Evolutionary conservation across 1,284 basidiomycete species (phyloP), one percentile per base, ranked within the genome.

Genomic region (Cutaneotrichosporon spelunceum): DNA sequence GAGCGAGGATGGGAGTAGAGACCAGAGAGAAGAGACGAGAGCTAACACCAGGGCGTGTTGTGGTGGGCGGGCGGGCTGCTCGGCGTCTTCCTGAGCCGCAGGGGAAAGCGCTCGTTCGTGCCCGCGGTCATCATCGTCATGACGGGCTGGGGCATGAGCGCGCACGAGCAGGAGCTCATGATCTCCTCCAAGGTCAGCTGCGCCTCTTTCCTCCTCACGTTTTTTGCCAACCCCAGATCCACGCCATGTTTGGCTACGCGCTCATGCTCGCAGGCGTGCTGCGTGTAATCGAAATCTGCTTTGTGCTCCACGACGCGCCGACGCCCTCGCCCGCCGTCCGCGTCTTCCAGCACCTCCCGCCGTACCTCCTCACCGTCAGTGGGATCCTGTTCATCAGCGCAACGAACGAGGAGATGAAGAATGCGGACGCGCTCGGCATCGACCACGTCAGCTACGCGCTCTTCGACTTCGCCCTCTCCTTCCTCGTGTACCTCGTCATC

Each of bases 131-230:
- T 97, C 62, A 87, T 94, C 66, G 86, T 91, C 60, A 81, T 95
- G 63, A 95, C 93, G 0, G 94, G 94, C 2, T 97, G 91, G 89
- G 93, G 89, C 30, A 95, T 97, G 91, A 89, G 90, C 4, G 87
- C 90, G 45, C 94, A 97, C 69, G 85, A 85, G 2, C 94, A 97
- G 80, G 86, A 85, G 10, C 81, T 93, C 57, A 88, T 87, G 85
- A 82, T 94, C 53, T 91, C 90, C 0, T 90, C 90, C 2, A 88
- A 87, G 81, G 89, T 89, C 29, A 66, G 67, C 63, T 16, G 0
- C 27, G n/a, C 9, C n/a, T 23, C 8, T 19, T 13, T 7, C n/a
- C 21, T 13, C 21, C 49, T 47, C n/a, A n/a, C n/a, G n/a, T n/a
- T n/a, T n/a, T n/a, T n/a, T n/a, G n/a, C n/a, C n/a, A 24, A 14